phyloP scores from a whole-genome alignment of 2,329 filamentous ascomycete genomes.

The Myrmaecium sp. region DNA sequence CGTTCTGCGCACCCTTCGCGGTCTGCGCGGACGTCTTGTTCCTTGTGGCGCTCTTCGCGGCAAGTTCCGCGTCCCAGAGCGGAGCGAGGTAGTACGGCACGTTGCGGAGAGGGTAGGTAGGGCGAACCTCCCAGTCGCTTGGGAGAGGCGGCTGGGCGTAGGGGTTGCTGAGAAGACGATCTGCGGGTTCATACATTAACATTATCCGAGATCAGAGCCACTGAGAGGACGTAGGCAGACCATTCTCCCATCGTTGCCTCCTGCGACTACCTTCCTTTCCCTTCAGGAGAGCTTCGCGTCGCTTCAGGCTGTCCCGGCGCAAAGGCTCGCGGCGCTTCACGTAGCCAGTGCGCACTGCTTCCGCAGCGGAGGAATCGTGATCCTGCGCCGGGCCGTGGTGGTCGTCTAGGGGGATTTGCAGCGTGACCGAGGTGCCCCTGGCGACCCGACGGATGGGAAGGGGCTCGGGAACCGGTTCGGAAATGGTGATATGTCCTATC shows the following conservation, averaged over 20 bases:
- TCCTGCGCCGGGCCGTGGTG: slow-evolving; percentile 17
- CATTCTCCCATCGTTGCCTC: slow-evolving; percentile 87
- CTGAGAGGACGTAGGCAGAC: slow-evolving; percentile 26
- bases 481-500: slow-evolving; percentile 23
- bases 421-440: slow-evolving; percentile 41
- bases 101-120: slow-evolving; percentile 59
- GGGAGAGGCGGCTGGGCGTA: slow-evolving; percentile 69
- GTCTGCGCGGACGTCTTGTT: slow-evolving; percentile 18
- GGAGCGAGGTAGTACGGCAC: slow-evolving; percentile 83
- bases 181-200: slow-evolving; percentile 35
- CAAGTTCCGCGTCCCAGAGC: slow-evolving; percentile 54
- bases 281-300: slow-evolving; percentile 62
- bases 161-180: slow-evolving; percentile 73
- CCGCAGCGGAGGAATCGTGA: slow-evolving; percentile 19
- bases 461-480: slow-evolving; percentile 10
- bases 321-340: slow-evolving; percentile 36
- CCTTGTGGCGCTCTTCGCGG: slow-evolving; percentile 27
- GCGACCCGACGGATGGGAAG: too few relatives aligned
- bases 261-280: slow-evolving; percentile 82
- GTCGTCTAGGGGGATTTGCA: slow-evolving; percentile 64
- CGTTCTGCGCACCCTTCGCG: slow-evolving; percentile 22
- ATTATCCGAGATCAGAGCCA: slow-evolving; percentile 1
- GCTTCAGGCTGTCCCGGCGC: slow-evolving; percentile 43
- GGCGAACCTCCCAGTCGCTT: slow-evolving; percentile 65
- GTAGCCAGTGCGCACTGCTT: slow-evolving; percentile 29